Percentiles rank a stretch among this genome's conserved stretches.
Conservation (phyloP, 257 asterid genomes). For the Leptodermis oblonga region DNA sequence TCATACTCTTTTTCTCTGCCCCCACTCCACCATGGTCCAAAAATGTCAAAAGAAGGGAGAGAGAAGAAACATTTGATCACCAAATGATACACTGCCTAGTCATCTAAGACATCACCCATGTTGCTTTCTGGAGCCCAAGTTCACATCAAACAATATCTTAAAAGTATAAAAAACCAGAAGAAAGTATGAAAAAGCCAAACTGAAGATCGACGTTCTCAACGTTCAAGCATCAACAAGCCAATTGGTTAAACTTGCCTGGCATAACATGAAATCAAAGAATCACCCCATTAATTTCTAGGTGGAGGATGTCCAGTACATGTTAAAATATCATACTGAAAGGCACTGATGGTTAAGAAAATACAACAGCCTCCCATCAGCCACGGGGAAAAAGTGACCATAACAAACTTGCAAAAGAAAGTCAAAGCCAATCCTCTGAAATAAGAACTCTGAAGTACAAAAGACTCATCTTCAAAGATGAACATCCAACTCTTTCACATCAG, state of each 20-base stretch:
- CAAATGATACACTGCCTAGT: neutral
- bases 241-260: neutral
- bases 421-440: neutral
- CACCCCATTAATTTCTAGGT: neutral
- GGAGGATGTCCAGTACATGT: neutral
- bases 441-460: neutral
- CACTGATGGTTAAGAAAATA: too few species aligned
- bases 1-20: neutral
- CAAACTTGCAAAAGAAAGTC: neutral
- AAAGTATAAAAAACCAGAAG: neutral
- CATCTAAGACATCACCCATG: neutral
- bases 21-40: neutral
- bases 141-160: neutral
- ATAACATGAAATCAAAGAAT: neutral
- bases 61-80: neutral
- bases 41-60: too few species aligned
- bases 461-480: constrained; percentile 1
- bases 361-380: neutral
- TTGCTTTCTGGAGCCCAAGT: neutral
- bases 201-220: neutral
- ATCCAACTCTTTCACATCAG: neutral
- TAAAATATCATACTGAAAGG: neutral
- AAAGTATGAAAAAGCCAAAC: neutral
- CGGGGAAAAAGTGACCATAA: neutral
- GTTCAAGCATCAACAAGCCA: neutral